phyloP scores from a whole-genome alignment of 2,329 filamentous ascomycete genomes.

The Alternaria conjuncta region DNA sequence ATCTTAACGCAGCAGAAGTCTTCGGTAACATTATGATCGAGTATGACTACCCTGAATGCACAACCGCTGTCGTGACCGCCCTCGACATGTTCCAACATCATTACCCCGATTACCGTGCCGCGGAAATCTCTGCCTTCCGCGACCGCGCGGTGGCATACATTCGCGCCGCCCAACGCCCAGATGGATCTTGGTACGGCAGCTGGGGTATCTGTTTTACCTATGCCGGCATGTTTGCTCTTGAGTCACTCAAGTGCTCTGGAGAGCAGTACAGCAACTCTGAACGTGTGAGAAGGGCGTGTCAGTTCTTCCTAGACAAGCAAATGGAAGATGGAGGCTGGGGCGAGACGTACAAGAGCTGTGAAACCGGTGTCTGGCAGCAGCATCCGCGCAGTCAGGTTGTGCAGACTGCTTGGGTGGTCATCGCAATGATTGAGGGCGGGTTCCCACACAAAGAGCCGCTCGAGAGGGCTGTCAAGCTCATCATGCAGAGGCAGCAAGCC shows the following conservation, averaged over 20 bases:
- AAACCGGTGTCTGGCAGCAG: constrained; percentile 75
- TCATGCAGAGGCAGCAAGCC: constrained; percentile 82
- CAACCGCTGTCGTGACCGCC: constrained; percentile 89
- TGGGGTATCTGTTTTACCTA: constrained; percentile 99
- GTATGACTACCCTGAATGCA: constrained; percentile 98
- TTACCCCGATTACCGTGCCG: constrained; percentile 79
- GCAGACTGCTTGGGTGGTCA: constrained; percentile 89
- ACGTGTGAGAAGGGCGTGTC: constrained; percentile 75
- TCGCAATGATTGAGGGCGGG: constrained; percentile 80
- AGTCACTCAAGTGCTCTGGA: constrained; percentile 80
- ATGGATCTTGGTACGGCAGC: constrained; percentile 96
- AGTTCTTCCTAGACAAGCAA: constrained; percentile 86
- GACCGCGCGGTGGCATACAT: constrained; percentile 80
- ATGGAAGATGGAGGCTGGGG: constrained; percentile 94
- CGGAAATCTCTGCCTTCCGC: constrained; percentile 78
- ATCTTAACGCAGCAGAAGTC: constrained; percentile 93
- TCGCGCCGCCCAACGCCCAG: constrained; percentile 73
- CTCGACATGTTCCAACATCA: constrained; percentile 80
- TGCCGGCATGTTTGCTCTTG: constrained; percentile 93
- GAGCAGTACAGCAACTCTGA: constrained; percentile 80
- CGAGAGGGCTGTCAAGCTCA: constrained; percentile 74
- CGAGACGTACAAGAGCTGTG: constrained; percentile 88
- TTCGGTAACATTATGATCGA: constrained; percentile 98
- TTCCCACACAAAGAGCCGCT: constrained; percentile 79
- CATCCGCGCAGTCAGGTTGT: constrained; percentile 87